phyloP scores from a whole-genome alignment of 306 rosid species.

The Trichosanthes truncata region DNA sequence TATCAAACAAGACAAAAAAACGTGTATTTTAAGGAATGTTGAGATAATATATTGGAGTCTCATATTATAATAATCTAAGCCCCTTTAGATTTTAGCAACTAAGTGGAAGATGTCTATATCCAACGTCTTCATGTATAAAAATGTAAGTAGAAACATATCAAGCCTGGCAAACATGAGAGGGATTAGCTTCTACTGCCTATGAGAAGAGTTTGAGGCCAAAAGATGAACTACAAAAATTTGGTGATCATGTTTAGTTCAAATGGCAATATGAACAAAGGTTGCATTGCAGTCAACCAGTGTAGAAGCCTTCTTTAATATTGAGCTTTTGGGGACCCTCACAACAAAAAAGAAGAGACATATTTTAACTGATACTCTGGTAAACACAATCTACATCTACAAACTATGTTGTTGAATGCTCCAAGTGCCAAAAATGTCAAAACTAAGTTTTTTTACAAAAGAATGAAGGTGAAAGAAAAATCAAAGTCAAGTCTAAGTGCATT shows the following conservation, averaged over 20 bases:
- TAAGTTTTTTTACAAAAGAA: background rate
- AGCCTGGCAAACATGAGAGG: too few species aligned
- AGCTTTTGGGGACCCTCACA: background rate
- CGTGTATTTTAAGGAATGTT: too few species aligned
- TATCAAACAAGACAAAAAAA: too few species aligned
- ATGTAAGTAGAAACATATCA: too few species aligned
- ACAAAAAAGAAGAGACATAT: background rate
- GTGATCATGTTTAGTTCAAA: background rate
- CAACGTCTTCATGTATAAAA: too few species aligned
- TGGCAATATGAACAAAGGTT: background rate
- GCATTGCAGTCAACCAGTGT: background rate
- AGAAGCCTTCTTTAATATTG: background rate
- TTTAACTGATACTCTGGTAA: background rate
- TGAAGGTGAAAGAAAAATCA: background rate
- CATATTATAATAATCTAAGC: too few species aligned
- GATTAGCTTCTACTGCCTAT: too few species aligned
- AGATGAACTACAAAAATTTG: background rate
- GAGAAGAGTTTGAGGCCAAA: background rate
- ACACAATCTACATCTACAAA: background rate
- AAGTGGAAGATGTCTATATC: too few species aligned
- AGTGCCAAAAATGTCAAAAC: constrained; percentile 4
- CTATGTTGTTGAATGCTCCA: constrained; percentile 12
- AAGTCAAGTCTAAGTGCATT: background rate
- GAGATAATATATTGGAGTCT: too few species aligned
- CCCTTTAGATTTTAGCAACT: too few species aligned